Evolutionary conservation across 345 rosid genomes (phyloP), one percentile per base, ranked within the genome.

Genomic region (Camelina laxa): DNA sequence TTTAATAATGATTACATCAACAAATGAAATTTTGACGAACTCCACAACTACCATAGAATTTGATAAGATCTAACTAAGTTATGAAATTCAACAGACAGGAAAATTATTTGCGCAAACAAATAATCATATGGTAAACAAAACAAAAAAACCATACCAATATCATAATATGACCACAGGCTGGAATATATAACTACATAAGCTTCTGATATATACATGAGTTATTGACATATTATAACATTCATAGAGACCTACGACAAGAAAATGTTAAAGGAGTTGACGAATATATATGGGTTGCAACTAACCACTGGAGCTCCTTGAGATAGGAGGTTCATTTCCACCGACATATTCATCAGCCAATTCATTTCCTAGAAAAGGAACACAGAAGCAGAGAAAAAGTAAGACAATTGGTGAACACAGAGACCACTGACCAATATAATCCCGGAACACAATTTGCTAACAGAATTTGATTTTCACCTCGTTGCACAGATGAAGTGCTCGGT

Each of bases 251-350:
- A 63, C 6, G 60, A 54, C 31, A 57, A 56, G 54, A 60, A 56
- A 64, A 31, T 21, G 6, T 16, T 70, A 42, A 76, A 69, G 17
- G 33, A 63, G 42, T 49, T 70, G 48, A 59, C 20, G 5, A 45
- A 64, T 61, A n/a, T 33, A 36, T 42, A 69, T 41, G 51, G 49
- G 16, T 64, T 27, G 61, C 16, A 48, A 55, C 79, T 72, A 79
- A 90, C 91, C 88, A 76, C 85, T 82, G 53, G 85, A 84, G 83
- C 81, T 83, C 67, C 86, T 70, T 36, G 89, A 87, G 50, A 86
- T 81, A 38, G 92, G 96, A 53, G 90, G 89, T 77, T 90, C 96
- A 81, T 90, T 86, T 10, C 92, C 96, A 73, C 96, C 96, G 44
- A 89, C 84, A 73, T 92, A 97, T 83, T 95, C 99, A 75, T 87